These are phyloP conservation scores for Acanthamoeba royreba DNA, from an alignment of 208 protist genomes.

Conservation along the genomic window DNA sequence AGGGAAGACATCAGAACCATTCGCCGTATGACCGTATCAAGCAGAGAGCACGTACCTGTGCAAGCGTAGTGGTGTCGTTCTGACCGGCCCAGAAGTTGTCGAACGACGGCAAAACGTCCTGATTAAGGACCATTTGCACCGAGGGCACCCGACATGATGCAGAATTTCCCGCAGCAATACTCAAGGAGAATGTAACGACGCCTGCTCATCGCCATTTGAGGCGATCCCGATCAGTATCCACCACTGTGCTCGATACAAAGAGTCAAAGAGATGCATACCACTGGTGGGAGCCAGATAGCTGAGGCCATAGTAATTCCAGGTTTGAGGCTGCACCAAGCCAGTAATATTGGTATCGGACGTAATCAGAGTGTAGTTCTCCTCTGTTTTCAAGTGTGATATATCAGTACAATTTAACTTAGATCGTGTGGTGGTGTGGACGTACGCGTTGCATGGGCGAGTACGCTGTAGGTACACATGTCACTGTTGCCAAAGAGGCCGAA, in stretches of 20 bases:
- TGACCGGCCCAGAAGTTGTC: not conserved
- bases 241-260: not conserved
- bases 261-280: not conserved
- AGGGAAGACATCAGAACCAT: not conserved
- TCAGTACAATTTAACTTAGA: too few relatives aligned
- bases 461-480: not conserved
- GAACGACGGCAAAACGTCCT: not conserved
- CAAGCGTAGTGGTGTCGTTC: not conserved
- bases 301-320: not conserved
- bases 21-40: too few relatives aligned
- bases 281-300: not conserved
- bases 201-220: not conserved
- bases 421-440: not conserved
- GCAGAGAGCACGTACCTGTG: not conserved
- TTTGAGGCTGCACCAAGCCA: not conserved
- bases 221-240: not conserved
- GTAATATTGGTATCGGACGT: not conserved
- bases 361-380: not conserved
- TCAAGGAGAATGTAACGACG: not conserved
- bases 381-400: not conserved
- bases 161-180: not conserved
- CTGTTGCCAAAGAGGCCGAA: not conserved
- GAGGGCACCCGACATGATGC: not conserved
- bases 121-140: not conserved
- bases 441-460: not conserved